Evolutionary conservation across 768 basidiomycete species (phyloP), one percentile per base, ranked within the genome.

Genomic region (Boletus pseudo-olivaceus): DNA sequence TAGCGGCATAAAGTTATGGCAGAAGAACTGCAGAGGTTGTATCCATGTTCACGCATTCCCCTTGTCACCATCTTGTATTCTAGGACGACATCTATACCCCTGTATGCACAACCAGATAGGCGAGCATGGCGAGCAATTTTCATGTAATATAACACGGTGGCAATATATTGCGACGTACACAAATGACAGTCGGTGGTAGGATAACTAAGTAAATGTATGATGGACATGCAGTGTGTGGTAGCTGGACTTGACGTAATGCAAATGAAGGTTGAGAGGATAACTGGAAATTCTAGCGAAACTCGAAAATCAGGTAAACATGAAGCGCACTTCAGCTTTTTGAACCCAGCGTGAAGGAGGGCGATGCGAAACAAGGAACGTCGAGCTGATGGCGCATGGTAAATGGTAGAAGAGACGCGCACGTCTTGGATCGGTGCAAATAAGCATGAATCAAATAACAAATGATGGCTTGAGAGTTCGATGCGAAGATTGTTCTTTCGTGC

Each of bases 341-440:
- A 53, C 59, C 61, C 64, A 53, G 51, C 51, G 35, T 50, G 17
- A 60, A 52, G 47, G 38, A 54, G 60, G 65, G 57, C 51, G 14
- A 53, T 53, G 52, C 20, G 47, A 46, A 63, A 60, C 60, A 60
- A 65, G 30, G 58, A 64, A 48, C 45, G 55, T 62, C 50, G 54
- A 46, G 61, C 58, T 59, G 64, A 68, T 66, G 51, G 58, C 37
- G 60, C 60, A 64, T 38, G 49, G 42, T 69, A 70, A 68, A 69
- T 69, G n/a, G 43, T 47, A 41, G 38, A 49, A 70, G 62, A 68
- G 62, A 61, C 61, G 57, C 19, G 42, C 53, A 62, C 59, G 32
- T 64, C 59, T 56, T 68, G 66, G 64, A 70, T 70, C 54, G 27
- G 55, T 68, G 64, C 66, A 69, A 69, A 69, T 69, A 63, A 68